A percentile compares a stretch with the other conserved stretches of the same genome.
Evolutionary conservation across 2,329 filamentous ascomycete genomes (phyloP).

Genomic region (Xylaria multiplex): DNA sequence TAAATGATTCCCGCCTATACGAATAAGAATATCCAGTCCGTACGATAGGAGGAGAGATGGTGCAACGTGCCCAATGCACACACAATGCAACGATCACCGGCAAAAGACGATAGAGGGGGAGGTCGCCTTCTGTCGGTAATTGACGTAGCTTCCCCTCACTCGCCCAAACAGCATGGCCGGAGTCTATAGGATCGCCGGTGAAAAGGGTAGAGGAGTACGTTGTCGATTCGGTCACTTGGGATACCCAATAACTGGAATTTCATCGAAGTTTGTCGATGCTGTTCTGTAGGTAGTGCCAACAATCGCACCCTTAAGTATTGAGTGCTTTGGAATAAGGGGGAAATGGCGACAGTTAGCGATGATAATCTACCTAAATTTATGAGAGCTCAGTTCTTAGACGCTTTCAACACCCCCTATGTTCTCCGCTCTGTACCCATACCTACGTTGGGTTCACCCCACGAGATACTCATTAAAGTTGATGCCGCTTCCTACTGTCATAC

Average conservation of each 20-base stretch:
- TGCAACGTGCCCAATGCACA: background rate
- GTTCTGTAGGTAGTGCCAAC: no score
- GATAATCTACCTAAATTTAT: slow-evolving; percentile 43
- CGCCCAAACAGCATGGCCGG: background rate
- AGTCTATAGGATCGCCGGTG: background rate
- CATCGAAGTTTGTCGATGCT: background rate
- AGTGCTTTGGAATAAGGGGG: background rate
- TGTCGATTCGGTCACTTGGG: background rate
- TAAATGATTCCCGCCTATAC: no score
- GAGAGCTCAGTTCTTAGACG: slow-evolving; percentile 54
- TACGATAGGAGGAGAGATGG: background rate
- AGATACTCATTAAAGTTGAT: slow-evolving; percentile 57
- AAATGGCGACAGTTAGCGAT: slow-evolving; percentile 12
- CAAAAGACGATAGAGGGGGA: slow-evolving; percentile 19
- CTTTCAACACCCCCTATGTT: slow-evolving; percentile 54
- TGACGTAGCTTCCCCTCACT: slow-evolving; percentile 1
- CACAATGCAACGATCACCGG: slow-evolving; percentile 3
- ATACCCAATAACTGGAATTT: background rate
- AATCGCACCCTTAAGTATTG: background rate
- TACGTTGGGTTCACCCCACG: slow-evolving; percentile 46
- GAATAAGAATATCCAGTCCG: background rate
- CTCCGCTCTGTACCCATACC: slow-evolving; percentile 52
- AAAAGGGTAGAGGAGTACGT: background rate
- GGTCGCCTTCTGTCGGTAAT: slow-evolving; percentile 6
- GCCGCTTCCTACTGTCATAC: slow-evolving; percentile 61